A percentile compares a stretch with the other conserved stretches of the same genome.
Conservation (phyloP, 1,139 yeast genomes). For the Saccharomycopsis hybrid region DNA sequence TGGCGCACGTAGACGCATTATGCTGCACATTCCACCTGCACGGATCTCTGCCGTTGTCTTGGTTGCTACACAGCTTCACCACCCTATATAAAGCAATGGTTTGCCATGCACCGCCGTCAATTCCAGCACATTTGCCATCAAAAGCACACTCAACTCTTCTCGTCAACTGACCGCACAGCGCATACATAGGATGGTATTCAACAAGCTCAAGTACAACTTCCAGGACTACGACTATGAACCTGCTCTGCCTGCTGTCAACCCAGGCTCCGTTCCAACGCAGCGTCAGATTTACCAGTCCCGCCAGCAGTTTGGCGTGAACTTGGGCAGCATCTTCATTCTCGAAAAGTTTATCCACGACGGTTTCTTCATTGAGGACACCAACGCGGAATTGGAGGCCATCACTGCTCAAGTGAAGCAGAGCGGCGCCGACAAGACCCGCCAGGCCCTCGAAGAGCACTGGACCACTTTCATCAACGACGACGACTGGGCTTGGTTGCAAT, state of each 20-base stretch:
- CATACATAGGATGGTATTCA: constrained; percentile 37
- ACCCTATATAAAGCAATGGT: too few species aligned
- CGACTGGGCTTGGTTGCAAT: constrained; percentile 75
- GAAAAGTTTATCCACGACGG: constrained; percentile 69
- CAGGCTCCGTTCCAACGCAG: constrained; percentile 36
- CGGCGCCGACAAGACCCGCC: constrained; percentile 51
- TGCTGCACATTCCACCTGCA: too few species aligned
- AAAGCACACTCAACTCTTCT: constrained; percentile 21
- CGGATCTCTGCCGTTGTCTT: too few species aligned
- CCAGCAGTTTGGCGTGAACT: constrained; percentile 74
- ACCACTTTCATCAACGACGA: constrained; percentile 49
- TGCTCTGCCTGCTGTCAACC: constrained; percentile 30
- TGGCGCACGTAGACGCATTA: too few species aligned
- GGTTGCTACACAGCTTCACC: too few species aligned
- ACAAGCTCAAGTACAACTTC: constrained; percentile 36
- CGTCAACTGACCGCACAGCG: too few species aligned
- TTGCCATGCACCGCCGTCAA: too few species aligned
- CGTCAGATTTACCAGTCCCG: constrained; percentile 59
- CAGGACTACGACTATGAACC: constrained; percentile 31
- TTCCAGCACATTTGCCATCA: too few species aligned
- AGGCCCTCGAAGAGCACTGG: constrained; percentile 66
- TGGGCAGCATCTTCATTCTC: constrained; percentile 77
- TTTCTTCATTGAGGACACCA: constrained; percentile 45
- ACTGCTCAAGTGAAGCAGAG: constrained; percentile 37
- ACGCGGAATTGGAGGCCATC: constrained; percentile 78